Percentiles rank a stretch among this genome's conserved stretches.
Evolutionary conservation across 1,284 basidiomycete genomes (phyloP).

Genomic region (Cerioporus squamosus): DNA sequence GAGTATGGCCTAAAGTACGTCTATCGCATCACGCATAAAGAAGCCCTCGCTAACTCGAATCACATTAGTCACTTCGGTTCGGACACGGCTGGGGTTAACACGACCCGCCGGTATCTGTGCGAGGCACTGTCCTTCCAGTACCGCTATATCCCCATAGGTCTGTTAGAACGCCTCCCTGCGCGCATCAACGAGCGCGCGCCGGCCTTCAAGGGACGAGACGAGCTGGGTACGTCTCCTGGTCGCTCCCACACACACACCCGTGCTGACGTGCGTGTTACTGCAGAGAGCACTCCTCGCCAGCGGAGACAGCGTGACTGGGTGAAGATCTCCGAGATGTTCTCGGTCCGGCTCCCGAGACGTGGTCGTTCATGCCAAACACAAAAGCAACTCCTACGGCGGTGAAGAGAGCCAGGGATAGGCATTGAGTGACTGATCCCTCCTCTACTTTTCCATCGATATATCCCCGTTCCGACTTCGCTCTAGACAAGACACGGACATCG

Average conservation of each 20-base stretch:
- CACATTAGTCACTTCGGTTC: slow-evolving; percentile 80
- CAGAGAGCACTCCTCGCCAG: slow-evolving; percentile 88
- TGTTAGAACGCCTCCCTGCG: slow-evolving; percentile 85
- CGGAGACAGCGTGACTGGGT: slow-evolving; percentile 92
- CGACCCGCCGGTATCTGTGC: slow-evolving; percentile 92
- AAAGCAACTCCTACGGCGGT: slow-evolving; percentile 63
- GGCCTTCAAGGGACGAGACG: slow-evolving; percentile 83
- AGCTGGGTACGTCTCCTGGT: slow-evolving; percentile 65
- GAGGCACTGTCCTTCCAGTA: slow-evolving; percentile 96
- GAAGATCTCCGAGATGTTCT: slow-evolving; percentile 94
- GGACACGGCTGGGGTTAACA: slow-evolving; percentile 92
- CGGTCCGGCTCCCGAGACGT: slow-evolving; percentile 69
- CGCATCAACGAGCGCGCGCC: slow-evolving; percentile 92
- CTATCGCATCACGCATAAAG: slow-evolving; percentile 1
- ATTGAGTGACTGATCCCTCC: slow-evolving; percentile 21
- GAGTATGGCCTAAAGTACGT: slow-evolving; percentile 78
- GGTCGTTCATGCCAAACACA: slow-evolving; percentile 80
- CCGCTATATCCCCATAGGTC: slow-evolving; percentile 92
- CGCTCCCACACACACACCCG: not conserved
- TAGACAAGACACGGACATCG: not conserved
- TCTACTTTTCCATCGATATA: not conserved
- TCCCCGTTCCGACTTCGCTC: not conserved
- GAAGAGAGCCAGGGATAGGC: slow-evolving; percentile 63
- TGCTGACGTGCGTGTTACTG: not conserved
- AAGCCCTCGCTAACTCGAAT: not conserved